A percentile compares a stretch with the other conserved stretches of the same genome.
Conservation (phyloP, 257 asterid genomes). For the Craterostigma plantagineum region DNA sequence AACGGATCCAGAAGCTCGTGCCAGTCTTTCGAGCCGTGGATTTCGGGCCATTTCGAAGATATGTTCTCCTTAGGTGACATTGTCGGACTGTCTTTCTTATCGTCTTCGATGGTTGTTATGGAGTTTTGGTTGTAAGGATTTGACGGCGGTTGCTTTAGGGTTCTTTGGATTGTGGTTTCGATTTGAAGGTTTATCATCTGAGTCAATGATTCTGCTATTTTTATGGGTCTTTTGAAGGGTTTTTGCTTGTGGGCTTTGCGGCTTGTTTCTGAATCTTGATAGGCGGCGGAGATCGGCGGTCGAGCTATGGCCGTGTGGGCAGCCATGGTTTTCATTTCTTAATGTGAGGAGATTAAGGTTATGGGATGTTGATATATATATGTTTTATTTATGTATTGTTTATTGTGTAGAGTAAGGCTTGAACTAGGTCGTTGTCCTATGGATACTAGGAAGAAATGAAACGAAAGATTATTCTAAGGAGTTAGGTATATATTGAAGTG, state of each 20-base stretch:
- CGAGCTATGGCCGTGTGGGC: not conserved
- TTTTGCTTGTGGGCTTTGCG: not conserved
- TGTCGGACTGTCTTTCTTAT: slow-evolving; percentile 27
- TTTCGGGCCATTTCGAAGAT: slow-evolving; percentile 31
- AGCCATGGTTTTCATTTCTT: not conserved
- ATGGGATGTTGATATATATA: too few species aligned
- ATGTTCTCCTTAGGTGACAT: slow-evolving; percentile 47
- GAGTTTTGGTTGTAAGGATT: slow-evolving; percentile 4
- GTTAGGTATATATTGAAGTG: too few species aligned
- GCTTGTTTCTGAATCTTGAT: slow-evolving; percentile 10
- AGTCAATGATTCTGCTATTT: slow-evolving; percentile 31
- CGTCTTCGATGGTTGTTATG: slow-evolving; percentile 10
- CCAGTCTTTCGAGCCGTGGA: slow-evolving; percentile 53
- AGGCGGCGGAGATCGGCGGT: slow-evolving; percentile 11
- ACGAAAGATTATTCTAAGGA: not conserved
- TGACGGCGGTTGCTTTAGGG: slow-evolving; percentile 2
- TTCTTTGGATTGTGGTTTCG: slow-evolving; percentile 21
- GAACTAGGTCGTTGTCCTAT: not conserved
- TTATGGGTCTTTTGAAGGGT: slow-evolving; percentile 13
- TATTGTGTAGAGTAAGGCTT: too few species aligned
- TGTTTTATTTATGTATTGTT: too few species aligned
- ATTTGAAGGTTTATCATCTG: slow-evolving; percentile 29
- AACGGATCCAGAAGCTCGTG: slow-evolving; percentile 46
- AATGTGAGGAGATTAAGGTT: too few species aligned
- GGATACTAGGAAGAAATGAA: not conserved